Conservation (phyloP, 2,329 filamentous ascomycete species). For the Zymoseptoria tritici region DNA sequence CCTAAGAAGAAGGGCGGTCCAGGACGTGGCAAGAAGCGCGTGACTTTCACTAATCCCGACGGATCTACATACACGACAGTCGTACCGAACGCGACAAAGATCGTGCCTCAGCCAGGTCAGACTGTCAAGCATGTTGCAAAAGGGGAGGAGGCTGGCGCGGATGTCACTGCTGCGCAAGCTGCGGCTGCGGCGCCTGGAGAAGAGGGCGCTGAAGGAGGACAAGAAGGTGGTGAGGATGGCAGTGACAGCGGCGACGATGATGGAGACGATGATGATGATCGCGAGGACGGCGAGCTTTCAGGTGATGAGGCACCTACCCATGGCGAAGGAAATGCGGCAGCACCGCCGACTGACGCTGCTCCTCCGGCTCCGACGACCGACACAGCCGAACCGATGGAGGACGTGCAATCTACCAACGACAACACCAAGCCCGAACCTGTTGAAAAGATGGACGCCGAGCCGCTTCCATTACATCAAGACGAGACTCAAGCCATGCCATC, state of each 20-base stretch:
- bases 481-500: slow-evolving; percentile 4
- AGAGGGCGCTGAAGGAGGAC: slow-evolving; percentile 36
- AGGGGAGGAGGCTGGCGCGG: slow-evolving; percentile 27
- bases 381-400: neutral
- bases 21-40: slow-evolving; percentile 72
- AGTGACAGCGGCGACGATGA: slow-evolving; percentile 47
- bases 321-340: slow-evolving; percentile 5
- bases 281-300: slow-evolving; percentile 29
- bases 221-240: slow-evolving; percentile 38
- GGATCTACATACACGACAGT: slow-evolving; percentile 35
- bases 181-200: slow-evolving; percentile 37
- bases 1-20: slow-evolving; percentile 70
- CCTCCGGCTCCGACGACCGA: neutral
- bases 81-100: slow-evolving; percentile 32
- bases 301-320: slow-evolving; percentile 25
- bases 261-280: slow-evolving; percentile 40
- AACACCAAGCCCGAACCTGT: neutral
- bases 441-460: neutral
- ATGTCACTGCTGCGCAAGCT: slow-evolving; percentile 33
- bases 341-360: no score
- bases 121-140: slow-evolving; percentile 31
- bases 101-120: slow-evolving; percentile 27
- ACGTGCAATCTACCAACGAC: neutral
- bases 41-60: slow-evolving; percentile 47
- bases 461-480: slow-evolving; percentile 9